Evolutionary conservation across 2,329 filamentous ascomycete species (phyloP), one percentile per base, ranked within the genome.

Genomic region (Neonectria neomacrospora): DNA sequence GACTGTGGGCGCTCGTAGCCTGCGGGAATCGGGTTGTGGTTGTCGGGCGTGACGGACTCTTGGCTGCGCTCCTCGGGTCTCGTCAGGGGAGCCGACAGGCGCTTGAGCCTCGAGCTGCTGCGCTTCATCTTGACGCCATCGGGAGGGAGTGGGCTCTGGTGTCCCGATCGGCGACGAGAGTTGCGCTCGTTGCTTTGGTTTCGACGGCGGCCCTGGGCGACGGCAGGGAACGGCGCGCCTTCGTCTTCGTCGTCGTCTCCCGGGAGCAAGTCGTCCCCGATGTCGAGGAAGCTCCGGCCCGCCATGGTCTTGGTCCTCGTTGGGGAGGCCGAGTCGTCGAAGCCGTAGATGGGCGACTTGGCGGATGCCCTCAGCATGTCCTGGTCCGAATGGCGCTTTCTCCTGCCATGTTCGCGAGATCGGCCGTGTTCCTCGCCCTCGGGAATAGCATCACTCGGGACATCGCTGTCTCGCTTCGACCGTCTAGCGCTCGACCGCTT

Each of bases 1-100:
- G 93, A 97, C 14, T 84, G 85, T 1, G 92, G 92, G 10, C 93
- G 86, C 71, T 94, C 92, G 64, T 93, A 91, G 1, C 86, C 83
- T 14, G 86, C 78, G 1, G 85, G 78, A 32, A 73, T 71, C 12
- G 68, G 72, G 61, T 37, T 77, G 61, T 61, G 74, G 20, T 74
- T 69, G 5, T 79, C 77, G 5, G 60, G 70, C 14, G 74, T 70
- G 0, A 71, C 70, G 1, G 69, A 63, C 12, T 73, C 70, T 26
- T 71, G 74, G 30, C 66, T 61, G 34, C 71, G 71, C 22, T 82
- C 78, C 37, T 86, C 77, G 37, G 71, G 61, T 47, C 78, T 76
- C 4, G 82, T 83, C 8, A 81, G 60, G 1, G 82, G 81, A 2
- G 79, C 81, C 0, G 88, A 90, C 2, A 87, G 78, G 7, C 87